Base-by-base conservation (phyloP, 2,329 filamentous ascomycete genomes). In the Akanthomyces lecanii region DNA sequence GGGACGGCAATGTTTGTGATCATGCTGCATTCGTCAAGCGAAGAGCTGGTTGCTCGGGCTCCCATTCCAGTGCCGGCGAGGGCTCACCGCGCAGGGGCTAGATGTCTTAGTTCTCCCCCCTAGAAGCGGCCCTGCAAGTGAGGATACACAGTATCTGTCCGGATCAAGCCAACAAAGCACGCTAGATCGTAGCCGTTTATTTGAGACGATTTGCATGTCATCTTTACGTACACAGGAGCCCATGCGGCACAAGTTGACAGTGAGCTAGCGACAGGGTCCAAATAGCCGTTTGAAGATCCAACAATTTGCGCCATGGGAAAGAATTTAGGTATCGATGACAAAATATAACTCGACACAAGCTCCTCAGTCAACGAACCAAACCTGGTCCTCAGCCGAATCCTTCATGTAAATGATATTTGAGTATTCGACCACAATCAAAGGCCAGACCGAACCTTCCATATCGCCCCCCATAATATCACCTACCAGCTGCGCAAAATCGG, bases 391-490 rank as follows among this genome's bases (percentile, higher is more conserved):
- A 1, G 11, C 33, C 18, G 60, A 36, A 8, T 62, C 60, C 18
- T 51, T 44, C 60, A 55, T 50, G 6, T 25, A n/a, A 40, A 62
- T 56, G 3, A 62, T 3, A 14, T 56, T 62, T 1, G 60, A 62
- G 7, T 42, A 21, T 23, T 62, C 60, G 10, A 62, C 51, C 23
- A 62, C 10, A 16, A 62, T 11, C 25, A 63, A 12, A 7, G 51
- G 48, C 62, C 62, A 63, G 11, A 25, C 10, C 1, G 25, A 63
- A 2, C 45, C 55, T 44, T 63, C 62, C 55, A 63, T 59, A 21
- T 28, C 62, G 6, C 48, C 28, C 12, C 62, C 62, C 42, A 59
- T 63, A 1, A 8, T 42, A 5, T 45, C 28, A 18, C 18, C 21
- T 14, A 63, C 55, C 8, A 59, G 48, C 3, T 44, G 16, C 14